Conservation (phyloP, 1,139 yeast species). For the Kodamaea ohmeri region DNA sequence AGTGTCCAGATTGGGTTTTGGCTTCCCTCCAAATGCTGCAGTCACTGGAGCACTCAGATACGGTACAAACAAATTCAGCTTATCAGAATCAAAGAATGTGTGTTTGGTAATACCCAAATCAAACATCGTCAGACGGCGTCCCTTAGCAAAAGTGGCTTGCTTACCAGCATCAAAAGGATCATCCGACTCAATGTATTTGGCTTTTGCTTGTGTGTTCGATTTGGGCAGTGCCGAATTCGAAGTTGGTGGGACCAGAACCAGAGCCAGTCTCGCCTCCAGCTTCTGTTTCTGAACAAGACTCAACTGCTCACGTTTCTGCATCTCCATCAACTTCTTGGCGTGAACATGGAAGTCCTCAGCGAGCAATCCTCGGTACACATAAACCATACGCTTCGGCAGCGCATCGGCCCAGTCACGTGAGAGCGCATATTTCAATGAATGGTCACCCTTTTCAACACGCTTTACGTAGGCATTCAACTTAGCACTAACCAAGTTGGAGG, state of each 20-base stretch:
- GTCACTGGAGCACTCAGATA: constrained; percentile 76
- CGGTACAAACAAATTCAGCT: constrained; percentile 60
- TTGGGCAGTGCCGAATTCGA: constrained; percentile 8
- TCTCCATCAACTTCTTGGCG: constrained; percentile 55
- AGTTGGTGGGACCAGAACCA: constrained; percentile 4
- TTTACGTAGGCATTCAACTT: constrained; percentile 81
- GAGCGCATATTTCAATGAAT: constrained; percentile 64
- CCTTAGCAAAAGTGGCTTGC: constrained; percentile 27
- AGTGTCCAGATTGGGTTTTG: constrained; percentile 11
- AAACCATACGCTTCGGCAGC: constrained; percentile 83
- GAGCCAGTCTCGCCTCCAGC: constrained; percentile 5
- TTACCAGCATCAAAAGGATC: constrained; percentile 30
- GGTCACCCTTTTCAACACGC: constrained; percentile 78
- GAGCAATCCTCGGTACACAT: constrained; percentile 74
- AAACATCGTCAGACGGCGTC: constrained; percentile 49
- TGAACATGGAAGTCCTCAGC: constrained; percentile 70
- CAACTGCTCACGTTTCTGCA: constrained; percentile 24
- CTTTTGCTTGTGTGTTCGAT: background rate
- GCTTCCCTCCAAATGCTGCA: constrained; percentile 46
- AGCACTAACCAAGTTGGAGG: constrained; percentile 79
- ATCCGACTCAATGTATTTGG: constrained; percentile 8
- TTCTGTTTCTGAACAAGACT: constrained; percentile 8
- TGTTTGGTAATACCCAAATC: constrained; percentile 46
- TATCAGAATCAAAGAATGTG: constrained; percentile 52
- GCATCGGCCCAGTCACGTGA: constrained; percentile 90